phyloP scores from a whole-genome alignment of 2,329 filamentous ascomycete species.

The Diaporthe citri region DNA sequence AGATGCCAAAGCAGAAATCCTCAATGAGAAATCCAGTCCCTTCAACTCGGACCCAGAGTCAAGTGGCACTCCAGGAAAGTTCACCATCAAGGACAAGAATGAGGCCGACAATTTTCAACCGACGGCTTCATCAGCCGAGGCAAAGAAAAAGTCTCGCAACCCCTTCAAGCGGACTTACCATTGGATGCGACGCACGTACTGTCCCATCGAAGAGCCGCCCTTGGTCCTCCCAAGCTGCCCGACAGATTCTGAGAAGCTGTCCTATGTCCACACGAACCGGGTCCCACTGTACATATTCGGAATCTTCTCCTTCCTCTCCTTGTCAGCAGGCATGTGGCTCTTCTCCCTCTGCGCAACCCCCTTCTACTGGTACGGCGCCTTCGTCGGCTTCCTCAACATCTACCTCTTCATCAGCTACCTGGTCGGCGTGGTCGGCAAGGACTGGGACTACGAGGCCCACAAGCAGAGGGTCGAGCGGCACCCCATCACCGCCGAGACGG shows the following conservation, averaged over 20 bases:
- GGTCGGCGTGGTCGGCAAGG: constrained; percentile 54
- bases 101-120: constrained; percentile 33
- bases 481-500: constrained; percentile 50
- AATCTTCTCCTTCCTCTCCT: constrained; percentile 53
- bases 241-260: constrained; percentile 54
- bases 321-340: constrained; percentile 58
- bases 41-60: constrained; percentile 41
- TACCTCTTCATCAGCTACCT: constrained; percentile 56
- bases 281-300: constrained; percentile 55
- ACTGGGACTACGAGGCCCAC: constrained; percentile 54
- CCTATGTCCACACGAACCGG: constrained; percentile 55
- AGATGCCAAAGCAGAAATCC: constrained; percentile 19
- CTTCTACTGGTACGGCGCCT: constrained; percentile 55
- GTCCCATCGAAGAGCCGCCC: constrained; percentile 49
- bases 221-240: constrained; percentile 53
- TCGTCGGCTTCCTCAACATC: constrained; percentile 54
- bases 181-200: constrained; percentile 50
- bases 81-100: constrained; percentile 32
- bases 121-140: not conserved
- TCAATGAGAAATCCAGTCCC: constrained; percentile 43
- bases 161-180: constrained; percentile 44
- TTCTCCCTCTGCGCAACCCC: constrained; percentile 52
- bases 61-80: constrained; percentile 20
- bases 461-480: constrained; percentile 47
- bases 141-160: constrained; percentile 41